phyloP scores from a whole-genome alignment of 2,329 filamentous ascomycete genomes.

The Hortaea werneckii region DNA sequence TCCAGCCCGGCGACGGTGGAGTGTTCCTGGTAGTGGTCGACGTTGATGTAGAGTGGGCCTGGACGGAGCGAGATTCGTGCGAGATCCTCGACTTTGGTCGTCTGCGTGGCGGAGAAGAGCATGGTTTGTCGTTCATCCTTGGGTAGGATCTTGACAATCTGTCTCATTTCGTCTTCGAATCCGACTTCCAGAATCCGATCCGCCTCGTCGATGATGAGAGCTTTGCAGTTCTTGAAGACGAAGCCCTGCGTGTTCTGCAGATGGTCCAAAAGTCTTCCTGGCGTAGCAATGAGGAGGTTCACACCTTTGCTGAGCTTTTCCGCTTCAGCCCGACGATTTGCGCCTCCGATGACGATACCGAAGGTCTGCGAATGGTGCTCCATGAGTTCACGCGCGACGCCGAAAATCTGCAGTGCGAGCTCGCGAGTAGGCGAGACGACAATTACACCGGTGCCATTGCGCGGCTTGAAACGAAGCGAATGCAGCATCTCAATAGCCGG shows the following conservation, averaged over 20 bases:
- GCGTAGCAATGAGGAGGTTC: slow-evolving; percentile 88
- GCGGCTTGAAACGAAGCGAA: slow-evolving; percentile 83
- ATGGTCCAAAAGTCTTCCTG: slow-evolving; percentile 85
- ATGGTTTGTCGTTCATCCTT: slow-evolving; percentile 83
- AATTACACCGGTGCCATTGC: slow-evolving; percentile 85
- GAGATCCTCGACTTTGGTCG: slow-evolving; percentile 95
- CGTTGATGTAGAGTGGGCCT: slow-evolving; percentile 92
- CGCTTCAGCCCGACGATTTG: slow-evolving; percentile 80
- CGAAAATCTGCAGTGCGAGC: slow-evolving; percentile 90
- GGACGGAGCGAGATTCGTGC: slow-evolving; percentile 85
- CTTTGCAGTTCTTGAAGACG: slow-evolving; percentile 83
- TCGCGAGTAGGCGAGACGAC: slow-evolving; percentile 90
- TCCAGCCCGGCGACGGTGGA: slow-evolving; percentile 89
- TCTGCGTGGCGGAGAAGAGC: slow-evolving; percentile 98
- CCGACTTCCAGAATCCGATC: slow-evolving; percentile 94
- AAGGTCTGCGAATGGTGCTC: slow-evolving; percentile 88
- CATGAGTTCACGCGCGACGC: slow-evolving; percentile 88
- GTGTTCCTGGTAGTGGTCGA: slow-evolving; percentile 80
- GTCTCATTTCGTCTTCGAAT: slow-evolving; percentile 96
- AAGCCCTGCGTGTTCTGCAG: slow-evolving; percentile 86
- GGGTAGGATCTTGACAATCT: slow-evolving; percentile 89
- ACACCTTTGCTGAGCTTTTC: slow-evolving; percentile 92
- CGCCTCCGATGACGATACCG: slow-evolving; percentile 91
- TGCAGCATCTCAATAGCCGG: slow-evolving; percentile 89
- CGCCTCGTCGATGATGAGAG: slow-evolving; percentile 90